Evolutionary conservation across 768 basidiomycete genomes (phyloP), one percentile per base, ranked within the genome.

Genomic region (Mycena polygramma): DNA sequence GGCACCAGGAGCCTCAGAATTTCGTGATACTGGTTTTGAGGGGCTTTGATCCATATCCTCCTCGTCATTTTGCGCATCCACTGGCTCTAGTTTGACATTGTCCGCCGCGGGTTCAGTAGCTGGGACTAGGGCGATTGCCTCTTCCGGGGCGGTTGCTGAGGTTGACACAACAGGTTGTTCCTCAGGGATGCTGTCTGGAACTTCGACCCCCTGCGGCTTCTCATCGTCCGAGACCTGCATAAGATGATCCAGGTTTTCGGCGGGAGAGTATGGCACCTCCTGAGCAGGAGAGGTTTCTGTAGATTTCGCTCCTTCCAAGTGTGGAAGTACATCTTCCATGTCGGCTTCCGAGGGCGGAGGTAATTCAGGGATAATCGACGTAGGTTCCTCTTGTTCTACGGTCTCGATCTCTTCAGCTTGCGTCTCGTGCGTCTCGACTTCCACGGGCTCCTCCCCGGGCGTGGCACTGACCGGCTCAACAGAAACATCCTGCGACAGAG

Each of bases 301-400:
- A 37, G 57, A 43, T 35, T 26, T 58, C n/a, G 57, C 37, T 24
- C 9, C 60, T 43, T 63, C 55, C 17, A 57, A 51, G 20, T 52
- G 39, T 46, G 43, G 19, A 20, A 52, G 49, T 13, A 59, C 43
- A 26, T 63, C 61, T 63, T 71, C 70, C 48, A 63, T 63, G 5
- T 26, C 26, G 39, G 41, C 64, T 35, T 65, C 59, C 13, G 64
- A 64, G 8, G 77, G 79, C 26, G 81, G 80, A 19, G 76, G 73
- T 19, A 70, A 69, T 26, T 66, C 77, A 24, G 77, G 77, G 6
- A 77, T 69, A 45, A 69, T 68, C 11, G 35, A 59, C 35, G 65
- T 6, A 43, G 19, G 68, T 37, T 76, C 78, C 43, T 65, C 51
- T 46, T 71, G 64, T 9, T 53, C 66, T 26, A 77, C 63, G 48